A percentile compares a stretch with the other conserved stretches of the same genome.
Evolutionary conservation across 1,284 basidiomycete genomes (phyloP).

Genomic region (Pseudozyma hubeiensis): DNA sequence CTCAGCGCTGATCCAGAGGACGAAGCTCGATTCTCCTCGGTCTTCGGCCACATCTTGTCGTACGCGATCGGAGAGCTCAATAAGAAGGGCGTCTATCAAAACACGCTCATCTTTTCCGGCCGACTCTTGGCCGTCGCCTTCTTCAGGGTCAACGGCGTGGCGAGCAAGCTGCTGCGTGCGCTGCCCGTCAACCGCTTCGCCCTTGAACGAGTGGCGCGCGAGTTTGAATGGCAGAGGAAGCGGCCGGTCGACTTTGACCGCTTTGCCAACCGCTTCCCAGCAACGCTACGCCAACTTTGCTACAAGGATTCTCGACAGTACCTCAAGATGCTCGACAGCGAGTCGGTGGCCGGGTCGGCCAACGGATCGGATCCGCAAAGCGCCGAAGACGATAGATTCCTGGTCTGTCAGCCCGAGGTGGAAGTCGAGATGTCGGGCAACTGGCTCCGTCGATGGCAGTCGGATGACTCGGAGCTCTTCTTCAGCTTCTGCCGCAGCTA

Average conservation of each 20-base stretch:
- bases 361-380: slow-evolving; percentile 12
- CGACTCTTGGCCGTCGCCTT: slow-evolving; percentile 62
- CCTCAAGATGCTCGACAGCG: slow-evolving; percentile 60
- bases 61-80: slow-evolving; percentile 66
- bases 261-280: slow-evolving; percentile 53
- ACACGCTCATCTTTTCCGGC: slow-evolving; percentile 65
- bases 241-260: slow-evolving; percentile 43
- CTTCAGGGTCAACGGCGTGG: slow-evolving; percentile 60
- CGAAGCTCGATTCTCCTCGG: slow-evolving; percentile 53
- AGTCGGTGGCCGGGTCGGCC: slow-evolving; percentile 19
- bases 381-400: slow-evolving; percentile 56
- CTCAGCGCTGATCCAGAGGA: slow-evolving; percentile 52
- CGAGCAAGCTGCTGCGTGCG: slow-evolving; percentile 62
- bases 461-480: slow-evolving; percentile 67
- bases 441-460: slow-evolving; percentile 66
- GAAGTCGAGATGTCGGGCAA: slow-evolving; percentile 67
- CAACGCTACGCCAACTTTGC: slow-evolving; percentile 55
- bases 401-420: slow-evolving; percentile 61
- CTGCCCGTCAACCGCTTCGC: slow-evolving; percentile 64
- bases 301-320: slow-evolving; percentile 61
- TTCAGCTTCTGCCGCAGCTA: slow-evolving; percentile 65
- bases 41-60: slow-evolving; percentile 60
- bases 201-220: slow-evolving; percentile 57
- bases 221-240: slow-evolving; percentile 55
- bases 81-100: slow-evolving; percentile 67